Base-by-base conservation (phyloP, 2,329 filamentous ascomycete genomes). In the Aspergillus flavus region DNA sequence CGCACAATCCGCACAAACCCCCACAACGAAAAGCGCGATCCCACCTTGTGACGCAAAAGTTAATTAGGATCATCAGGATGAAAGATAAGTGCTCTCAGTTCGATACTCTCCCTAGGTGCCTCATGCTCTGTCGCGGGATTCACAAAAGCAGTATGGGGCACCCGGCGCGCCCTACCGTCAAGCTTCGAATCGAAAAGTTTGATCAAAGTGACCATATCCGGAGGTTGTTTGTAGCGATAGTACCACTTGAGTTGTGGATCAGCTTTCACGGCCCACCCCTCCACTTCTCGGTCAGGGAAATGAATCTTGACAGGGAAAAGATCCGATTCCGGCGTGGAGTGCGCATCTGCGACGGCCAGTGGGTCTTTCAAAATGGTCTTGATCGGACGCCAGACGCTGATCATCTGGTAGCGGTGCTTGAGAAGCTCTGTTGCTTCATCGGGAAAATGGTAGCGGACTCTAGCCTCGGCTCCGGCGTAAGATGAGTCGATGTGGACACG, bases 121-220 rank as follows among this genome's bases (percentile, higher is more conserved):
- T 78, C 73, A 16, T 73, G 64, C 19, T 79, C 76, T 11, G 80
- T 79, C 26, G 78, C 80, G 2, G 80, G 76, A 71, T 86, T 81
- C 26, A 75, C 75, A 77, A 88, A 87, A 2, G 85, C 83, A 7
- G 81, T 81, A 68, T 88, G 86, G 19, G 85, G 85, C 36, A 85
- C 81, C 5, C 84, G 72, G 11, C 84, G 78, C 10, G 84, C 83
- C 30, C 83, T 73, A 0, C 84, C 85, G 70, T 87, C 85, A 30
- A 77, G 77, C 78, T 86, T 85, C 32, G 79, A 84, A 73, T 89
- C 87, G 69, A 84, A 89, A 69, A 85, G 87, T 73, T 89, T 89
- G 74, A 89, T 86, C 50, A 89, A 69, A 4, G 86, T 78, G 4
- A 85, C 83, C 75, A 89, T 81, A 4, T 83, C 78, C 0, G 85